Evolutionary conservation across 306 rosid species (phyloP).

Genomic region (Sindora glabra): DNA sequence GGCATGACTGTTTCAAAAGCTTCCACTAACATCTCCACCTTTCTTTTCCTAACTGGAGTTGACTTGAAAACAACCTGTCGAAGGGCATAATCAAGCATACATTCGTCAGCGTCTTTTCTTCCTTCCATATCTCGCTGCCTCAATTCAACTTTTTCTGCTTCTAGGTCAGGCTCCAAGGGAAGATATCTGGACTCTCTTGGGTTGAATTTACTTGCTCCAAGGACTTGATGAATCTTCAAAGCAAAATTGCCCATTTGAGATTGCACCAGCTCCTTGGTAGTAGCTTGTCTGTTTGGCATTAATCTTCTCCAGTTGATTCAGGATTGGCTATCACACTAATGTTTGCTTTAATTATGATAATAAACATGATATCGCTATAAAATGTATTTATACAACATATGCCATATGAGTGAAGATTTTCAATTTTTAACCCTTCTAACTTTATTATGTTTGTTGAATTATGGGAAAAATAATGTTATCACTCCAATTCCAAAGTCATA

Average conservation of each 20-base stretch:
- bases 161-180: conserved; percentile 39
- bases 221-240: conserved; percentile 79
- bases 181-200: conserved; percentile 52
- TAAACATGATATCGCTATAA: too few species aligned
- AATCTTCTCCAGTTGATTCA: neutral
- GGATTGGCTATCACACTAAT: neutral
- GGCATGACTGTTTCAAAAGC: conserved; percentile 91
- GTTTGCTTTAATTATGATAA: too few species aligned
- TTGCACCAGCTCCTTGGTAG: conserved; percentile 68
- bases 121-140: conserved; percentile 61
- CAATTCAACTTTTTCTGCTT: conserved; percentile 55
- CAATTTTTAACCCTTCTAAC: too few species aligned
- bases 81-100: conserved; percentile 96
- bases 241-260: conserved; percentile 68
- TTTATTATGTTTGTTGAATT: too few species aligned
- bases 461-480: too few species aligned
- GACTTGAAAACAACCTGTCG: conserved; percentile 68
- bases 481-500: too few species aligned
- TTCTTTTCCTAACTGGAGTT: conserved; percentile 79
- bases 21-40: conserved; percentile 79
- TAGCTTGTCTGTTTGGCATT: conserved; percentile 22
- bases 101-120: conserved; percentile 77
- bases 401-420: too few species aligned
- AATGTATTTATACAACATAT: too few species aligned
- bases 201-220: conserved; percentile 59